Evolutionary conservation across 306 rosid genomes (phyloP).

Genomic region (Coriaria nepalensis): DNA sequence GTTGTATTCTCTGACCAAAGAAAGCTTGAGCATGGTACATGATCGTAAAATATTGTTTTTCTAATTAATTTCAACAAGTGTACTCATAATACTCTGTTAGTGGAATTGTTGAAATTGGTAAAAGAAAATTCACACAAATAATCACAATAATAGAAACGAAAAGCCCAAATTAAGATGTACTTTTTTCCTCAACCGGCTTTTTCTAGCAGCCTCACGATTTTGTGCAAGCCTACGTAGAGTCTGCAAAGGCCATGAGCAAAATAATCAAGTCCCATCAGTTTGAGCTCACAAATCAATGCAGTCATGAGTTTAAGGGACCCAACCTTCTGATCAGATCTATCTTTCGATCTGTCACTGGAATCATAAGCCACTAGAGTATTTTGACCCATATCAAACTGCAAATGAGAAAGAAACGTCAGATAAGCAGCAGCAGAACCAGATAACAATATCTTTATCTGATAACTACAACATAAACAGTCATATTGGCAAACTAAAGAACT

Average conservation of each 20-base stretch:
- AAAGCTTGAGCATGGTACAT: no score
- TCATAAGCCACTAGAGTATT: constrained; percentile 51
- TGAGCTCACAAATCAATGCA: constrained; percentile 9
- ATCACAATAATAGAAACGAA: background rate
- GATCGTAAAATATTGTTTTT: no score
- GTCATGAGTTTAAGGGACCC: background rate
- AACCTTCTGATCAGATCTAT: constrained; percentile 94
- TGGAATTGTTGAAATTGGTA: no score
- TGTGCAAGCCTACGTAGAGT: constrained; percentile 93
- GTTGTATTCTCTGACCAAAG: no score
- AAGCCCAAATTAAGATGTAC: constrained; percentile 25
- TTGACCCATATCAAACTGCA: constrained; percentile 58
- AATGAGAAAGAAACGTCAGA: constrained; percentile 24
- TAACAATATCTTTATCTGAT: background rate
- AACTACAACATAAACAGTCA: background rate
- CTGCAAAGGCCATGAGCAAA: constrained; percentile 31
- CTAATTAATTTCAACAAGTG: no score
- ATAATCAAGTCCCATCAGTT: constrained; percentile 10
- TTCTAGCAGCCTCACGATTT: constrained; percentile 97
- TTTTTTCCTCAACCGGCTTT: constrained; percentile 90
- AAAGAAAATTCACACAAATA: background rate
- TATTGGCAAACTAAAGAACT: background rate
- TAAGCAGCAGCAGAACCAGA: constrained; percentile 3
- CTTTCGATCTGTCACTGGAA: constrained; percentile 89
- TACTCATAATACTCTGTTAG: no score